Conservation (phyloP, 2,329 filamentous ascomycete genomes). For the Fusarium udum region DNA sequence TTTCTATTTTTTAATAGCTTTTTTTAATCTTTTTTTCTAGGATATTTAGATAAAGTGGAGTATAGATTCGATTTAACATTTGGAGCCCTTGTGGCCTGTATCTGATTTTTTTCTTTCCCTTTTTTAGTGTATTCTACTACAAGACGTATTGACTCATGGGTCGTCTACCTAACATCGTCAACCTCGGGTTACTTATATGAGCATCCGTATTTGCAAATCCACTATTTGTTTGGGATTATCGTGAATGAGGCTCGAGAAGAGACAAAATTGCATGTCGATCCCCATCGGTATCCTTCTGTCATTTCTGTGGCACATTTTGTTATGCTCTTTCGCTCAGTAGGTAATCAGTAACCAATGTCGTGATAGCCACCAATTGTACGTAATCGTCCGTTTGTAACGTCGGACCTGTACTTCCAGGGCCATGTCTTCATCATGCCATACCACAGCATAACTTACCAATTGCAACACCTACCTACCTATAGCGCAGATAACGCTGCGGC, state of each 20-base stretch:
- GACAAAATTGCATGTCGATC: conserved; percentile 28
- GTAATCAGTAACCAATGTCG: conserved; percentile 28
- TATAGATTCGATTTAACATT: too few species aligned
- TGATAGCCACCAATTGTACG: conserved; percentile 33
- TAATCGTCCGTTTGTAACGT: conserved; percentile 36
- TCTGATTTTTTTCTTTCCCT: conserved; percentile 6
- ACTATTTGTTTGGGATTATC: conserved; percentile 6
- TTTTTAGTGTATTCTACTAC: conserved; percentile 6
- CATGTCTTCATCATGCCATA: conserved; percentile 35
- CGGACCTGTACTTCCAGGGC: conserved; percentile 19
- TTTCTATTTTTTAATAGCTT: too few species aligned
- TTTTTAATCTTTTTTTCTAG: too few species aligned
- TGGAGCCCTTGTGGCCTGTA: too few species aligned
- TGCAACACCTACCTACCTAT: conserved; percentile 22
- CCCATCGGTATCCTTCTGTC: background rate
- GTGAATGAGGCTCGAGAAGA: background rate
- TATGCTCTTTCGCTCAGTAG: conserved; percentile 22
- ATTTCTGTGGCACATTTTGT: conserved; percentile 2
- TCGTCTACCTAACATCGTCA: background rate
- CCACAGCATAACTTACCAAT: conserved; percentile 15
- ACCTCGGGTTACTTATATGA: conserved; percentile 20
- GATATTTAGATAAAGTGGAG: too few species aligned
- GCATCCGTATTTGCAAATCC: conserved; percentile 15
- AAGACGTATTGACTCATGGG: conserved; percentile 5
- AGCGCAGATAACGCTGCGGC: conserved; percentile 11